Conservation (phyloP, 2,329 filamentous ascomycete genomes). For the Pseudogymnoascus pannorum region DNA sequence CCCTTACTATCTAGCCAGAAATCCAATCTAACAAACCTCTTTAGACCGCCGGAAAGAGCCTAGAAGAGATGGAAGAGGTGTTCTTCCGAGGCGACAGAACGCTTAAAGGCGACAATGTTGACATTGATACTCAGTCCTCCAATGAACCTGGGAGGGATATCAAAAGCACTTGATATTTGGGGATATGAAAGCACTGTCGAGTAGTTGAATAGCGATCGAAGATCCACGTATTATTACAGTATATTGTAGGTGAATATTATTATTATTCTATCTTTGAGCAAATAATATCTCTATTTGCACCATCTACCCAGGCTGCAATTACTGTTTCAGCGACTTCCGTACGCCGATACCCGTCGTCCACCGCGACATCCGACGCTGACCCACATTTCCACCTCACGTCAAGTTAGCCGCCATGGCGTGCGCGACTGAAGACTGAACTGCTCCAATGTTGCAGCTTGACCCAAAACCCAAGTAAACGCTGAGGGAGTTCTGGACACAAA, state of each 20-base stretch:
- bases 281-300: neutral
- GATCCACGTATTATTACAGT: neutral
- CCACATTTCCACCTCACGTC: constrained; percentile 1
- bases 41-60: neutral
- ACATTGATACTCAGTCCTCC: constrained; percentile 54
- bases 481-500: neutral
- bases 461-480: neutral
- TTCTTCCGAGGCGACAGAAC: constrained; percentile 52
- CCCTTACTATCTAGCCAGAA: neutral
- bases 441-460: neutral
- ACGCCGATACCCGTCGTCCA: neutral
- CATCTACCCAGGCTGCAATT: neutral
- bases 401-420: constrained; percentile 4
- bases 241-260: neutral
- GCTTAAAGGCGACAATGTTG: constrained; percentile 90
- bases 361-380: neutral
- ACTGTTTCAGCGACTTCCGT: neutral
- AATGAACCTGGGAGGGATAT: neutral
- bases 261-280: neutral
- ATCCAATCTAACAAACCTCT: neutral
- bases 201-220: neutral
- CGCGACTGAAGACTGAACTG: too few relatives aligned
- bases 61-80: neutral
- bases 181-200: neutral
- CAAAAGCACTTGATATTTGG: neutral